phyloP scores from a whole-genome alignment of 352 stramenopile species.

The Lagenidium giganteum region DNA sequence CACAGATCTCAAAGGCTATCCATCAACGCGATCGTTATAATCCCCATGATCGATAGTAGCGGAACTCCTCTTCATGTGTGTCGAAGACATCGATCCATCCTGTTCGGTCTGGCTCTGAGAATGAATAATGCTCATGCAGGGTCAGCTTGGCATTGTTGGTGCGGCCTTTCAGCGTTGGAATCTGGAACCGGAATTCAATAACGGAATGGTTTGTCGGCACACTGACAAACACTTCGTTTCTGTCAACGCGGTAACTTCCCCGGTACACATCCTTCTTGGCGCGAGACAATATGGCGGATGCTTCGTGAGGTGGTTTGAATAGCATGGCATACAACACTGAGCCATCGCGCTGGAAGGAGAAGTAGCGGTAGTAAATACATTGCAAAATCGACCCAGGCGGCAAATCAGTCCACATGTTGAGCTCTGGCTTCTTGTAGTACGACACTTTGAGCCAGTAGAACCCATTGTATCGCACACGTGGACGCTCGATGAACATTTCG shows the following conservation, averaged over 20 bases:
- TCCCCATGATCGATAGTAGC: conserved; percentile 54
- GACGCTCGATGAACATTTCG: conserved; percentile 48
- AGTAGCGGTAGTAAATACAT: conserved; percentile 69
- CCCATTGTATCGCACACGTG: conserved; percentile 61
- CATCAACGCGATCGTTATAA: no score
- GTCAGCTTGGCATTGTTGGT: conserved; percentile 47
- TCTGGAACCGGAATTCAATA: conserved; percentile 48
- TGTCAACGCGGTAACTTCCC: conserved; percentile 43
- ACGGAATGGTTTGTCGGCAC: conserved; percentile 49
- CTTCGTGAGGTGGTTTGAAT: conserved; percentile 50
- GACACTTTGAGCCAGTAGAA: conserved; percentile 60
- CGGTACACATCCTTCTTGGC: conserved; percentile 31
- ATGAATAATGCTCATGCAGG: conserved; percentile 51
- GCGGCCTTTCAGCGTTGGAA: conserved; percentile 30
- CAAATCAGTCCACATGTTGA: conserved; percentile 69
- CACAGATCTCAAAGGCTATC: no score
- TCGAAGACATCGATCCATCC: conserved; percentile 52
- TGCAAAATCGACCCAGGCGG: conserved; percentile 49
- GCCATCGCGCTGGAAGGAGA: conserved; percentile 55
- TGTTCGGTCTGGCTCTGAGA: conserved; percentile 46
- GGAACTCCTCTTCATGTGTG: conserved; percentile 55
- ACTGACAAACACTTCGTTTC: conserved; percentile 41
- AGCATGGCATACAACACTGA: conserved; percentile 61
- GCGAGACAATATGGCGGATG: conserved; percentile 17
- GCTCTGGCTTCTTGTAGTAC: conserved; percentile 72